Evolutionary conservation across 78 protist genomes (phyloP), one percentile per base, ranked within the genome.

Genomic region (Dictyostelium purpureum): DNA sequence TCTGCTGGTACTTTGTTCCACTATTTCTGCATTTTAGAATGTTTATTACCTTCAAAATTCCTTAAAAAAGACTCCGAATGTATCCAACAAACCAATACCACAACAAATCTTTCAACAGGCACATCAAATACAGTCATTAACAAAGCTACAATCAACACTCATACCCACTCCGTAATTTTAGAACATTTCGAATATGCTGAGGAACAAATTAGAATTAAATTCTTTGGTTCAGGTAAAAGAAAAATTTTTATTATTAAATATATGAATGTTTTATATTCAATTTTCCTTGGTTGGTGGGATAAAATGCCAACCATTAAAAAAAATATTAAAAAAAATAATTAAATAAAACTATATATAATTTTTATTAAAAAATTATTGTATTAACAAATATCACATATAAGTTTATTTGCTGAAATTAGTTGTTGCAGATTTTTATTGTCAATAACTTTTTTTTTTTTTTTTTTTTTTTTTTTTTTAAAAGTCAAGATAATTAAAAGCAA

Each of bases 181-280:
- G 92, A 85, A 31, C 63, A 85, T 42, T 42, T 85, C 18, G 92
- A 85, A 70, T 85, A 24, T 21, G 92, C 92, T 5, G 92, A 85
- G 12, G 26, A 85, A 52, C 92, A 85, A 73, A n/a, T 85, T 26
- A 45, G 42, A 28, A 10, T 85, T n/a, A 79, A 18, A n/a, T 85
- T 73, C 75, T 85, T 85, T 73, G 92, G 92, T 0, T 31, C 51
- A 9, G 82, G 82, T 24, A 51, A 56, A 56, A 47, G 92, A 42
- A 73, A 45, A 43, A 59, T 21, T 16, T 85, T 85, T n/a, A 85
- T 85, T 11, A 56, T 85, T n/a, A 56, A 59, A 57, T 85, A 85
- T 73, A 85, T 85, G 92, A 35, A 59, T 16, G 45, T 40, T 31
- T 40, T 85, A 6, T 63, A 85, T 47, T 3, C n/a, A 33, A 18